Evolutionary conservation across 140 eudicot species (phyloP), one percentile per base, ranked within the genome.

Genomic region (Erigeron philadelphicus): DNA sequence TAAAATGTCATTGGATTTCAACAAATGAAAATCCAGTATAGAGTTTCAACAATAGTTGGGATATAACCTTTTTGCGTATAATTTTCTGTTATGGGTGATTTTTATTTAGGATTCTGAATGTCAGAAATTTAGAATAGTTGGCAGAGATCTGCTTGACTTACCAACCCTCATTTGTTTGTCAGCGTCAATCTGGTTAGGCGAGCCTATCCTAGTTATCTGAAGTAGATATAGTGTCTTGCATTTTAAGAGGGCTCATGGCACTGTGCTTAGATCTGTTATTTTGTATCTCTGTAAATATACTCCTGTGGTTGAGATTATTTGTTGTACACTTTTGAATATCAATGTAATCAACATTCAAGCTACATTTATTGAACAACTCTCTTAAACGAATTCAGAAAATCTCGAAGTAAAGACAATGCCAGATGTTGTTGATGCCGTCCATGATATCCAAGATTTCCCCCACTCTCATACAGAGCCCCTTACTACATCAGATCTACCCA

Each of bases 391-490:
- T 21, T 47, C 72, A 52, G 69, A 62, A 73, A 75, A 45, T 7
- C 16, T 55, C n/a, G 71, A 84, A 62, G 69, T n/a, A 6, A 54
- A 54, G 65, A 25, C 45, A 18, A 71, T 70, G 57, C 47, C 61
- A 47, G 76, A 56, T 54, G 46, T 74, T 54, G 73, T 55, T 48
- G 72, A 70, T 61, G 72, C 23, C 60, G 64, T 71, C 25, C 58
- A 17, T 50, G 64, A 11, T 19, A 48, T 13, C 11, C 78, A 75
- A 35, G 71, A 75, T 41, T 67, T 45, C 25, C 48, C 73, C 13
- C 68, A 49, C 59, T 49, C 61, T 71, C 42, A 18, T 35, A 19
- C 72, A 49, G 67, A 58, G 44, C 35, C 25, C 49, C 60, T 48
- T 67, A 38, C 74, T 19, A 66, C 50, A 49, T 69, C 64, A 66